These are phyloP conservation scores for Cladosporium sp. DNA, from an alignment of 2,329 filamentous ascomycete species.

Conservation along the genomic window DNA sequence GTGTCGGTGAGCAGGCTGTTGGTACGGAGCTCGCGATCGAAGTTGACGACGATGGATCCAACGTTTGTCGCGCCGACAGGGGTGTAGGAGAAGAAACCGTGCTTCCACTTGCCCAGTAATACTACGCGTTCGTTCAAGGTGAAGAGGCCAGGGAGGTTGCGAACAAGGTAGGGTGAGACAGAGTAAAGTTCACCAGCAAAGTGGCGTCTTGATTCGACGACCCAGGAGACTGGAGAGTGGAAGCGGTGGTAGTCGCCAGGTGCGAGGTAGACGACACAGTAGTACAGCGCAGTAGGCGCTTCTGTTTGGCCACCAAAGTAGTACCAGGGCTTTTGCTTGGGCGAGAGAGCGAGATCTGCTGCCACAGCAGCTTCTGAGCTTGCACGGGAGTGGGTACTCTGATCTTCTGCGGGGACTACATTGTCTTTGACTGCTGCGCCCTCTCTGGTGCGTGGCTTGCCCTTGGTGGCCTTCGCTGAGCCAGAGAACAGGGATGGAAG, in stretches of 20 bases:
- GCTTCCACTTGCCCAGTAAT: constrained; percentile 88
- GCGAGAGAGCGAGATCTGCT: constrained; percentile 72
- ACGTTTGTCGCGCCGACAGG: constrained; percentile 97
- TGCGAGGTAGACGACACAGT: constrained; percentile 91
- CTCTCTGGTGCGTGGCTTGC: constrained; percentile 34
- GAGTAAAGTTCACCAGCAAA: constrained; percentile 96
- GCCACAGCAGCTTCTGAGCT: constrained; percentile 80
- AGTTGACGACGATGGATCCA: constrained; percentile 94
- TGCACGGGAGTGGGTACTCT: constrained; percentile 66
- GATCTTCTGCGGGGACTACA: constrained; percentile 56
- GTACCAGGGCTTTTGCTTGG: constrained; percentile 59
- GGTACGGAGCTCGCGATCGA: constrained; percentile 88
- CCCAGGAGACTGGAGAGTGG: constrained; percentile 93
- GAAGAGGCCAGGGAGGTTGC: constrained; percentile 89
- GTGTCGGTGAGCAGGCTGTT: constrained; percentile 93
- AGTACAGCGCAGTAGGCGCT: constrained; percentile 72
- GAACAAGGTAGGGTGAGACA: constrained; percentile 91
- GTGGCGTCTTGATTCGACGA: constrained; percentile 90
- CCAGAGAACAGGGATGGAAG: constrained; percentile 85
- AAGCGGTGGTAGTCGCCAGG: constrained; percentile 98
- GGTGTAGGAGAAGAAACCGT: constrained; percentile 95
- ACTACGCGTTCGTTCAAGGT: constrained; percentile 96
- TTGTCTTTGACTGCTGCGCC: constrained; percentile 29
- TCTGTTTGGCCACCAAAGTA: constrained; percentile 40
- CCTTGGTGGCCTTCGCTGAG: constrained; percentile 17